Evolutionary conservation across 345 rosid genomes (phyloP), one percentile per base, ranked within the genome.

Genomic region (Mallotus nudiflorus): DNA sequence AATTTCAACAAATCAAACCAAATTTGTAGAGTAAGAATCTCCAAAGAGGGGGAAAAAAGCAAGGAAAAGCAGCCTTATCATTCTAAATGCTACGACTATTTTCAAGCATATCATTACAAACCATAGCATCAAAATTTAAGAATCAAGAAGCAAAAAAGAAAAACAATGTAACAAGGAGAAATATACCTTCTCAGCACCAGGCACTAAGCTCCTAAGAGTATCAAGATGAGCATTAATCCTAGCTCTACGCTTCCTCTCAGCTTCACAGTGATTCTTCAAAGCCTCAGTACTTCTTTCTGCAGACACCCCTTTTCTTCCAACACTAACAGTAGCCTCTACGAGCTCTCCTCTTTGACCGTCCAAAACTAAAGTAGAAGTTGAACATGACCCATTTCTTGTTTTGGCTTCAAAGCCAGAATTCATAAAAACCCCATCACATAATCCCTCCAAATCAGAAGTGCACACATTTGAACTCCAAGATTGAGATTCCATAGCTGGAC

Each of bases 221-320:
- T 70, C 83, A 48, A 89, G 87, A 72, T 89, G 92, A 46, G 87
- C 75, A 78, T 89, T 89, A 79, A 89, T 89, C 79, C 96, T 85
- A 53, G 87, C 91, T 62, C 96, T 86, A 52, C 96, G 83, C 61
- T 91, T 85, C 82, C 89, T 86, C 83, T 89, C 96, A 1, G 96
- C 92, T 61, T 85, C 91, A 28, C 92, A 82, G 44, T 89, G 96
- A 81, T 77, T 86, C 84, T 75, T 87, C 78, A 86, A 77, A 67
- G 92, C 92, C 44, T 78, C 81, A 72, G 76, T 27, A 48, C 77
- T 84, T 70, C 85, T 87, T 60, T 79, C 88, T 65, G 84, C 88
- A 3, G 88, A 56, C 24, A 71, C 73, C 27, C 61, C 82, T 76
- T 86, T 86, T 82, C 80, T 87, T 71, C 70, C 89, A 13, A 45